Evolutionary conservation across 2,329 filamentous ascomycete genomes (phyloP).

Genomic region (Xylariaceae sp.): DNA sequence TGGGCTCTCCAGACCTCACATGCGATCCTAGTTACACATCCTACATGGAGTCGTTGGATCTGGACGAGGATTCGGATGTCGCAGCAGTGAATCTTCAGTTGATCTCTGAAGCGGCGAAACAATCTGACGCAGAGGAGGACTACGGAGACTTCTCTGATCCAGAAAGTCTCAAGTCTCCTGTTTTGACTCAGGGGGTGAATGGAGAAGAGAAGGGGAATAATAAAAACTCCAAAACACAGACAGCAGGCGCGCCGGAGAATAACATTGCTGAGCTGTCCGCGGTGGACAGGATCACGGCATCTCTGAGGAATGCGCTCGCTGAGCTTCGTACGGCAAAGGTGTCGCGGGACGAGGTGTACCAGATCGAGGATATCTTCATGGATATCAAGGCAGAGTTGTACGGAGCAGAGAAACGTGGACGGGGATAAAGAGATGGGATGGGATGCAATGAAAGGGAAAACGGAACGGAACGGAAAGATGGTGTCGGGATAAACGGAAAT

Average conservation of each 20-base stretch:
- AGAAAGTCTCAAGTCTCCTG: background rate
- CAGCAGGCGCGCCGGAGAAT: background rate
- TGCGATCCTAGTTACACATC: slow-evolving; percentile 9
- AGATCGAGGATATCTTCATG: slow-evolving; percentile 74
- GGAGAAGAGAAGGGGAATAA: slow-evolving; percentile 3
- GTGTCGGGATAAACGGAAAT: too few relatives aligned
- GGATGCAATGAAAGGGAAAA: too few relatives aligned
- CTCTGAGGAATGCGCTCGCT: slow-evolving; percentile 52
- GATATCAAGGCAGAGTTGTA: slow-evolving; percentile 71
- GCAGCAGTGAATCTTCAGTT: slow-evolving; percentile 31
- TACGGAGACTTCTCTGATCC: background rate
- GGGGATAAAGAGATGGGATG: slow-evolving; percentile 7
- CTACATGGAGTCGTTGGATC: slow-evolving; percentile 13
- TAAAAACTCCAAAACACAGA: background rate
- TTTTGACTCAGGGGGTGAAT: slow-evolving; percentile 9
- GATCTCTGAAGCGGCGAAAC: slow-evolving; percentile 32
- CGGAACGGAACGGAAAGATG: too few relatives aligned
- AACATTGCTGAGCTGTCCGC: slow-evolving; percentile 28
- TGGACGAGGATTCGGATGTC: slow-evolving; percentile 24
- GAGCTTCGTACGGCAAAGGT: slow-evolving; percentile 56
- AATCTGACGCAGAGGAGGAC: slow-evolving; percentile 19
- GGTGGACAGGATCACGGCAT: slow-evolving; percentile 47
- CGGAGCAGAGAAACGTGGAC: slow-evolving; percentile 58
- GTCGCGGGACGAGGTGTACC: slow-evolving; percentile 59
- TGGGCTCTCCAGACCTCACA: slow-evolving; percentile 16